phyloP scores from a whole-genome alignment of 129 eudicot genomes.

The Calendula officinalis region DNA sequence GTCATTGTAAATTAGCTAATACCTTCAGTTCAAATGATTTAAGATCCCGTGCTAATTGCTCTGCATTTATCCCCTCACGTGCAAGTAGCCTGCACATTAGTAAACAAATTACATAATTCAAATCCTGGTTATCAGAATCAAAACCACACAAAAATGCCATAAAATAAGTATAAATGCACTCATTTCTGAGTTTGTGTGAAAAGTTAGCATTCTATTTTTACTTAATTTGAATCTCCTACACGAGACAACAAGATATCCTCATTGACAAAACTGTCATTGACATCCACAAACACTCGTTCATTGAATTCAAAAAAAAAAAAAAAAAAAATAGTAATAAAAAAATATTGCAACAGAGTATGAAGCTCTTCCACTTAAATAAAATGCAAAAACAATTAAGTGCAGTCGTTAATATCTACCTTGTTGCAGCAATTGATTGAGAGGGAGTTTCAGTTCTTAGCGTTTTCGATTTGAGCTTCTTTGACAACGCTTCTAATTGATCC shows the following conservation, averaged over 20 bases:
- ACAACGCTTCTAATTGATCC: constrained; percentile 91
- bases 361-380: not conserved
- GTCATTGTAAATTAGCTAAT: constrained; percentile 1
- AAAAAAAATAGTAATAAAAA: too few relatives aligned
- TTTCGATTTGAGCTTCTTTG: constrained; percentile 94
- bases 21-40: constrained; percentile 97
- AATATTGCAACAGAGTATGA: too few relatives aligned
- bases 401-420: constrained; percentile 44
- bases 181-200: too few relatives aligned
- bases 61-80: constrained; percentile 95
- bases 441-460: constrained; percentile 91
- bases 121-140: not conserved
- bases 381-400: not conserved
- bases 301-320: too few relatives aligned
- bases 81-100: constrained; percentile 70
- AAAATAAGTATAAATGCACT: too few relatives aligned
- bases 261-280: too few relatives aligned
- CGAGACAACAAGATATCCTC: too few relatives aligned
- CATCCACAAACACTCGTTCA: too few relatives aligned
- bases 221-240: too few relatives aligned
- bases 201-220: too few relatives aligned
- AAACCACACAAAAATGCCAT: too few relatives aligned
- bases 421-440: constrained; percentile 91
- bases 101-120: constrained; percentile 6
- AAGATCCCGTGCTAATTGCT: constrained; percentile 96